Evolutionary conservation across 176 grass and related monocot genomes (phyloP), one percentile per base, ranked within the genome.

Genomic region (Avena insularis): DNA sequence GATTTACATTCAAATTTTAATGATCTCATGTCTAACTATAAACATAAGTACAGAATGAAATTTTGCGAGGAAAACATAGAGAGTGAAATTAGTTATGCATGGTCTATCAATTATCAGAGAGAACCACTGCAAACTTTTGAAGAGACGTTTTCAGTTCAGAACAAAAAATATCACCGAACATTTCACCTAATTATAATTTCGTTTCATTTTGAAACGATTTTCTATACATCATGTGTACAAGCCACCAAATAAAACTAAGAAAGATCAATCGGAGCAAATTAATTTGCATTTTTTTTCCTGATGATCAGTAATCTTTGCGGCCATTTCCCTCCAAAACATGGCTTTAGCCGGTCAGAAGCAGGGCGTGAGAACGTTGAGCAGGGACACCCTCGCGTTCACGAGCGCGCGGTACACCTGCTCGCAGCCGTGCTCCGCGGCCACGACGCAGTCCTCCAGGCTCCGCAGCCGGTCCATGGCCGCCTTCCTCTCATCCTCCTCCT

Each of bases 381-480:
- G 85, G 3, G 93, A 79, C 66, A 95, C 93, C 75, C 91, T 85
- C 38, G 93, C 79, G 82, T 89, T 89, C 3, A 95, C 84, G 17
- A 95, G 91, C 68, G 89, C 81, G 58, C 91, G 78, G 89, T 93
- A 95, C 59, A 91, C 91, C 80, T 77, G 75, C 48, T 92, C 84
- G 89, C 86, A 89, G 31, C 93, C 91, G 49, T 82, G 62, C 84
- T 93, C 93, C 2, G 91, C 86, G 7, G 83, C 87, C 65, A 77
- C 56, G 25, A 95, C 82, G 91, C 87, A 91, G 10, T 81, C 85
- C 84, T 93, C 89, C 23, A 93, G 63, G 31, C 56, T 47, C 25
- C 79, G 51, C 40, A 95, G 82, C 43, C 81, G 89, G 4, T 89
- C 89, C 89, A 93, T 84, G 21, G 82, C 93, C 0, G 81, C 75